Conservation (phyloP, 768 basidiomycete genomes). For the Xanthoconium stramineum region DNA sequence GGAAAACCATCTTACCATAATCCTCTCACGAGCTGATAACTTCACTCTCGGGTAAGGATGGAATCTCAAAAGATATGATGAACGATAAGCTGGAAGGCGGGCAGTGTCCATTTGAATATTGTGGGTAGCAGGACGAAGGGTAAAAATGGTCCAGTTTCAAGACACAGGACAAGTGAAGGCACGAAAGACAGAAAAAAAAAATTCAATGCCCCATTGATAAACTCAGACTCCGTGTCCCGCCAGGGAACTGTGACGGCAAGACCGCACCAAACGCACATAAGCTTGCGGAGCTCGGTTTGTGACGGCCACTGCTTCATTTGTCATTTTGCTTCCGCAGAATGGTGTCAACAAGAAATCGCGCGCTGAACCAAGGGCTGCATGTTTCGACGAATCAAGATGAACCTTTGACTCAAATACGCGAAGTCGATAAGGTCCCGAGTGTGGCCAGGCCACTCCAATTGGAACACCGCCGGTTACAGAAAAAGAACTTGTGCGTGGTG, state of each 20-base stretch:
- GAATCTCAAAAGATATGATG: slow-evolving; percentile 27
- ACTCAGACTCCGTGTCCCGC: slow-evolving; percentile 19
- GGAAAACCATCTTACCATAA: slow-evolving; percentile 15
- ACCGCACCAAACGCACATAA: too few species aligned
- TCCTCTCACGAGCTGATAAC: slow-evolving; percentile 22
- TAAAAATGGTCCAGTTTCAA: background rate
- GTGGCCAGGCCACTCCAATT: slow-evolving; percentile 11
- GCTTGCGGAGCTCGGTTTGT: slow-evolving; percentile 17
- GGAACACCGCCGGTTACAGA: slow-evolving; percentile 9
- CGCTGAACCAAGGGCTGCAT: background rate
- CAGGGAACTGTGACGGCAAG: too few species aligned
- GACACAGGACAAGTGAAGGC: slow-evolving; percentile 2
- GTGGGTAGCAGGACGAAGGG: background rate
- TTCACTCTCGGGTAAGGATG: slow-evolving; percentile 30
- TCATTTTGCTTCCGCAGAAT: slow-evolving; percentile 18
- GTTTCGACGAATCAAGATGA: slow-evolving; percentile 9
- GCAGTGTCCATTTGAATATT: slow-evolving; percentile 16
- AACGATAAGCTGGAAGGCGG: slow-evolving; percentile 24
- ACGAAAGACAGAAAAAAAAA: slow-evolving; percentile 6
- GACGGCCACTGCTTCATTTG: slow-evolving; percentile 9
- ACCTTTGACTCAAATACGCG: background rate
- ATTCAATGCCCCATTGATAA: slow-evolving; percentile 12
- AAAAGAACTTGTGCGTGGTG: background rate
- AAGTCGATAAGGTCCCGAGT: background rate
- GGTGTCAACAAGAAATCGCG: background rate